Conservation (phyloP, 192 early-diverging fungal genomes). For the Entomortierella parvispora region DNA sequence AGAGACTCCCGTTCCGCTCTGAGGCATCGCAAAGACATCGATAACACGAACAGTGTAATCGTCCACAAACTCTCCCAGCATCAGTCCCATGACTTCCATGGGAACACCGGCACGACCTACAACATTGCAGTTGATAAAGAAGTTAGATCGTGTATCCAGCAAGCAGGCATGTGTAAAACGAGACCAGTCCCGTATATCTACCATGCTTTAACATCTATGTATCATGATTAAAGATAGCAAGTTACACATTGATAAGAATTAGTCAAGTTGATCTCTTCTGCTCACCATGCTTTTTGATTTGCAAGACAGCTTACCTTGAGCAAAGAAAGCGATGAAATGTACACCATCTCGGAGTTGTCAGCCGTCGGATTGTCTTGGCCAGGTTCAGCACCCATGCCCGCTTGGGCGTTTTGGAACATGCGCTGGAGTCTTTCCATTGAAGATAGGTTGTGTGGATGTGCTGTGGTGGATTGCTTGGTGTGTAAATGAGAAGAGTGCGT, state of each 20-base stretch:
- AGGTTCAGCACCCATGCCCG: slow-evolving; percentile 64
- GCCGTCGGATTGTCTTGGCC: slow-evolving; percentile 91
- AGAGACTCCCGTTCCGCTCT: slow-evolving; percentile 98
- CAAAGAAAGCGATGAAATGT: slow-evolving; percentile 98
- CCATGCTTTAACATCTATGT: slow-evolving; percentile 93
- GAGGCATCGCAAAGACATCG: slow-evolving; percentile 99
- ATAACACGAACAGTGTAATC: slow-evolving; percentile 99
- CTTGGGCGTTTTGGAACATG: slow-evolving; percentile 64
- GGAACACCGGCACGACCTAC: slow-evolving; percentile 95
- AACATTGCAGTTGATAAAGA: too few species aligned
- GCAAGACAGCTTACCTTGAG: slow-evolving; percentile 86
- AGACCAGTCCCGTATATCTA: slow-evolving; percentile 47
- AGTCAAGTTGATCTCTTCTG: background rate
- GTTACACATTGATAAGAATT: too few species aligned
- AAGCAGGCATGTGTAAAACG: too few species aligned
- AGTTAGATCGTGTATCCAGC: too few species aligned
- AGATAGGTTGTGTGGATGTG: background rate
- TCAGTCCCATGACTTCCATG: slow-evolving; percentile 99
- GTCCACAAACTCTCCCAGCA: slow-evolving; percentile 99
- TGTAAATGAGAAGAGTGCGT: too few species aligned
- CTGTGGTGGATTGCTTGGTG: too few species aligned
- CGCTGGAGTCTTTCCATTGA: slow-evolving; percentile 70
- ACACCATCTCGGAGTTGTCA: slow-evolving; percentile 98
- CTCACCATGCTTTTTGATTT: too few species aligned
- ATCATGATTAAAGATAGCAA: too few species aligned